Base-by-base conservation (phyloP, 169 alveolate species). In the Plasmodium inui region DNA sequence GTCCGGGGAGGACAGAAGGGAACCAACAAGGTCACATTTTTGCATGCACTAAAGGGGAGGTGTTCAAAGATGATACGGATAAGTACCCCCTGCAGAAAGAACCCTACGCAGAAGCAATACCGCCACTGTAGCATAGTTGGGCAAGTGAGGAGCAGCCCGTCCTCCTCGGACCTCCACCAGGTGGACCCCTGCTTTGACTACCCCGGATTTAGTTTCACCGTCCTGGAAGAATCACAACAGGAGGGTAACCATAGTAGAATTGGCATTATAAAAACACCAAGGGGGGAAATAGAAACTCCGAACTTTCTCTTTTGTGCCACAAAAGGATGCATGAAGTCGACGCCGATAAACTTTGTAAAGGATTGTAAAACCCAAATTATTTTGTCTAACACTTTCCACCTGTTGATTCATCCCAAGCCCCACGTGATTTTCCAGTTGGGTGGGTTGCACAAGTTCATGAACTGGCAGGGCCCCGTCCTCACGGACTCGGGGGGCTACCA, bases 261-360 rank as follows among this genome's bases (percentile, higher is more conserved):
- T 34, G 97, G 99, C 3, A 96, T 97, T 41, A 82, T 99, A 85
- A 96, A 97, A n/a, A 96, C 99, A 39, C 99, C 99, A 6, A 99
- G 99, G 95, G 93, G 93, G 32, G 78, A 50, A 57, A 99, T 99
- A 26, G 96, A 96, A 67, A 98, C 99, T 9, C 99, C 99, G 2
- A 98, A 98, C 5, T 99, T 98, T 95, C 98, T 99, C 99, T 99
- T 99, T 17, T 99, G 99, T 41, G 99, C 99, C 12, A 99, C 99
- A 12, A 98, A 99, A 92, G 99, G 99, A 41, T 97, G 99, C 30
- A 92, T 97, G 92, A 96, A 97, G 82, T 97, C 96, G 7, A 67
- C 96, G 12, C 92, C 86, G 34, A 90, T 89, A 46, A 92, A 90
- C 34, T 96, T 97, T 84, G 96, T 97, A 96, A 96, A 74, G 80